Percentiles rank a stretch among this genome's conserved stretches.
Evolutionary conservation across 257 asterid species (phyloP).

Genomic region (Dorcoceras hygrometricum): DNA sequence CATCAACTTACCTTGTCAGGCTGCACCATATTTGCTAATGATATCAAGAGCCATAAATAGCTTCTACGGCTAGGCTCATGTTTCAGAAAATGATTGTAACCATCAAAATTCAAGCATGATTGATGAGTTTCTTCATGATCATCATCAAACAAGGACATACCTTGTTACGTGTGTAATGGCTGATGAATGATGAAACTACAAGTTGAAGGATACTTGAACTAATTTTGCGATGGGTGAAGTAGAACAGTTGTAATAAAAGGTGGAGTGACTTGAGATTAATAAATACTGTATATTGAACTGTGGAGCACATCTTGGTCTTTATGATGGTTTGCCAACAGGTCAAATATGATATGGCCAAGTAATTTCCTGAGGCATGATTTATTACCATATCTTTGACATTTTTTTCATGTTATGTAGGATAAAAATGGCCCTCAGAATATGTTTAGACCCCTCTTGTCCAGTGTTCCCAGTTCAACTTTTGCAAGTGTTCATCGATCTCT

Average conservation of each 20-base stretch:
- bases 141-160: background rate
- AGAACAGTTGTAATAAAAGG: background rate
- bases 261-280: background rate
- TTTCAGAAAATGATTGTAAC: background rate
- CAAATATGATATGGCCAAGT: background rate
- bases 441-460: slow-evolving; percentile 94
- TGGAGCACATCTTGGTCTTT: background rate
- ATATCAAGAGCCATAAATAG: slow-evolving; percentile 7
- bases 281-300: background rate
- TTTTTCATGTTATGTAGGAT: slow-evolving; percentile 49
- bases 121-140: background rate
- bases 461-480: slow-evolving; percentile 93
- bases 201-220: background rate
- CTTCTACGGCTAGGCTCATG: background rate
- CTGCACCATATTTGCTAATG: background rate
- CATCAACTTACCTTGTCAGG: background rate
- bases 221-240: slow-evolving; percentile 1
- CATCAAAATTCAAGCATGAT: background rate
- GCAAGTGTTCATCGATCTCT: slow-evolving; percentile 50
- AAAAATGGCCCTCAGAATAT: slow-evolving; percentile 80
- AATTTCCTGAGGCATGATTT: background rate
- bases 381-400: slow-evolving; percentile 7
- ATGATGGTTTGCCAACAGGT: background rate
- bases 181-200: slow-evolving; percentile 13
- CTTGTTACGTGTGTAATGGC: background rate